Base-by-base conservation (phyloP, 129 eudicot species). In the Artemisia argyi region DNA sequence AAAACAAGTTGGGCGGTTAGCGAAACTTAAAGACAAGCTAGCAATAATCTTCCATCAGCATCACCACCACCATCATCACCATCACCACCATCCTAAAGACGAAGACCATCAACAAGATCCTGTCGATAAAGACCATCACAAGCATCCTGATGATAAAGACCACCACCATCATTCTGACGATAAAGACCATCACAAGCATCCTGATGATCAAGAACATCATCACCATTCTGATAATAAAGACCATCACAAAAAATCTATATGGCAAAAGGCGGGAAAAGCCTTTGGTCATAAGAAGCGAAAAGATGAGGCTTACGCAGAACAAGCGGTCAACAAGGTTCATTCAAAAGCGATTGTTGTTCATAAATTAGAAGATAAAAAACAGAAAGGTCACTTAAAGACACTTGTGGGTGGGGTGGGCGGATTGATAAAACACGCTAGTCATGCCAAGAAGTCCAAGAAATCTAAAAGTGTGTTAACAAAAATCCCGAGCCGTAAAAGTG, bases 51-150 rank as follows among this genome's bases (percentile, higher is more conserved):
- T 88, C 75, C 93, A 84, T 78, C 89, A 90, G 35, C 92, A 88
- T 61, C 96, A 88, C 24, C 94, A 85, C 18, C 97, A 87, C 67
- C 92, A 88, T 67, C 97, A 91, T 39, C 96, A 84, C 72, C 87
- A 83, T 76, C 87, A 84, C 20, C 73, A 84, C 10, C 75, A 76
- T n/a, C 35, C 6, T 30, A 30, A 0, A 3, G 35, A 30, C 35
- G 35, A 30, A 30, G 35, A 30, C 6, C 35, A 30, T 30, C 35
- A 30, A 13, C 9, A 8, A 7, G 9, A 39, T 39, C 46, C 46
- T 51, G 17, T 13, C 11, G 56, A 51, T 13, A 51, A n/a, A 14
- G 17, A n/a, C 17, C 15, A 51, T 0, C 16, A 51, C 56, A 2
- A 51, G 0, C 10, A 39, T 39, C 10, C 10, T 11, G 7, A 61